phyloP scores from a whole-genome alignment of 768 basidiomycete species.

The Boletus patriciae region DNA sequence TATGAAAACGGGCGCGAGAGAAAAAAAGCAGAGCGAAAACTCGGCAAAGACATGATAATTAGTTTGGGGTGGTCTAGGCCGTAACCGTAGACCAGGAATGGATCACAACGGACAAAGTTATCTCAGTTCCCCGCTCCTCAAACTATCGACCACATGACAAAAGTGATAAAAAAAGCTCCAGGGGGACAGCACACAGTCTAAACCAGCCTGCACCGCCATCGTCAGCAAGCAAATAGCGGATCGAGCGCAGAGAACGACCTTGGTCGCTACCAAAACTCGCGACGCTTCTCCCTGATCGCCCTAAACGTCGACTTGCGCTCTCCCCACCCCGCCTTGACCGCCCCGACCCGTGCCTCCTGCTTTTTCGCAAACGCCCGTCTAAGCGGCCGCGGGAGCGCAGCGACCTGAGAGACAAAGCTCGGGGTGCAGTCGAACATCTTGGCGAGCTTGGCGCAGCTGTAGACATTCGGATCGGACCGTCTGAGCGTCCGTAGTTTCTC shows the following conservation, averaged over 20 bases:
- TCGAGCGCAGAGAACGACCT: conserved; percentile 9
- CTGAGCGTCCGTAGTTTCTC: conserved; percentile 60
- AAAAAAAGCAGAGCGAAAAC: background rate
- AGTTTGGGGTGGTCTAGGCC: no score
- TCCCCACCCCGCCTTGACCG: conserved; percentile 61
- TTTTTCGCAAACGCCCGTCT: conserved; percentile 43
- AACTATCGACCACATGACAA: background rate
- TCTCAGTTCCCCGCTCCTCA: background rate
- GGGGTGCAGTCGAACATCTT: conserved; percentile 73
- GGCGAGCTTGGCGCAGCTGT: conserved; percentile 68
- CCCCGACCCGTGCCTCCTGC: conserved; percentile 49
- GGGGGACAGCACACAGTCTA: no score
- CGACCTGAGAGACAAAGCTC: conserved; percentile 62
- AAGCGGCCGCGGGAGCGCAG: conserved; percentile 56
- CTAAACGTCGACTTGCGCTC: conserved; percentile 61
- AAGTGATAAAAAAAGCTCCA: background rate
- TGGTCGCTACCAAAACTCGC: conserved; percentile 61
- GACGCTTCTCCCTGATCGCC: conserved; percentile 67
- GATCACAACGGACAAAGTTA: background rate
- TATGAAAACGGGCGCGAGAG: background rate
- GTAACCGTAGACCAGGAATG: no score
- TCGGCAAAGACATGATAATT: background rate
- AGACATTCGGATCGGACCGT: conserved; percentile 51
- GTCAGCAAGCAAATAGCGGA: background rate
- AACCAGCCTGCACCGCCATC: background rate